A percentile compares a stretch with the other conserved stretches of the same genome.
Evolutionary conservation across 2,329 filamentous ascomycete species (phyloP).

Genomic region (Aureobasidium namibiae): DNA sequence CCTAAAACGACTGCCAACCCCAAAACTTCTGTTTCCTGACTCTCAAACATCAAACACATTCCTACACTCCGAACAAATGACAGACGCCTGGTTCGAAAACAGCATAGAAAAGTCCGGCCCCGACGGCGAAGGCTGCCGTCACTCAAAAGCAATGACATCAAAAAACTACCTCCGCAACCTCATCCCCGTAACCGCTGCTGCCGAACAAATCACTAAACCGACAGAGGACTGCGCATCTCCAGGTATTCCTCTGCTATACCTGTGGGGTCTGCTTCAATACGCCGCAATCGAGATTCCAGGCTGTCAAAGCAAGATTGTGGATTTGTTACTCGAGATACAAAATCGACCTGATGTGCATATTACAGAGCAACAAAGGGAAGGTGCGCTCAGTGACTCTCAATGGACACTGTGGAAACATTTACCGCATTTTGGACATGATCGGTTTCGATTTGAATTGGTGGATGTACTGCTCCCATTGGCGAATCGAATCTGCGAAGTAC

Average conservation of each 20-base stretch:
- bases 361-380: neutral
- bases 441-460: neutral
- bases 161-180: neutral
- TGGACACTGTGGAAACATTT: neutral
- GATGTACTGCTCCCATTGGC: neutral
- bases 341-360: neutral
- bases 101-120: too few relatives aligned
- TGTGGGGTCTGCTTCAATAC: neutral
- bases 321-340: neutral
- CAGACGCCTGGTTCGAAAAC: neutral
- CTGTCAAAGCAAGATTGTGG: neutral
- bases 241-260: neutral
- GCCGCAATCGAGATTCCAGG: neutral
- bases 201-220: neutral
- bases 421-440: neutral
- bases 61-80: too few relatives aligned
- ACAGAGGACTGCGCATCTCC: neutral
- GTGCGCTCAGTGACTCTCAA: neutral
- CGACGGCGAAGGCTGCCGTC: neutral
- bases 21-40: too few relatives aligned
- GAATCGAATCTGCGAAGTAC: neutral
- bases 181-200: neutral
- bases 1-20: too few relatives aligned
- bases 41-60: too few relatives aligned
- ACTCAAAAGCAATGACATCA: neutral